Evolutionary conservation across 371 early-diverging fungal genomes (phyloP).

Genomic region (Quaeritorhiza haematococci): DNA sequence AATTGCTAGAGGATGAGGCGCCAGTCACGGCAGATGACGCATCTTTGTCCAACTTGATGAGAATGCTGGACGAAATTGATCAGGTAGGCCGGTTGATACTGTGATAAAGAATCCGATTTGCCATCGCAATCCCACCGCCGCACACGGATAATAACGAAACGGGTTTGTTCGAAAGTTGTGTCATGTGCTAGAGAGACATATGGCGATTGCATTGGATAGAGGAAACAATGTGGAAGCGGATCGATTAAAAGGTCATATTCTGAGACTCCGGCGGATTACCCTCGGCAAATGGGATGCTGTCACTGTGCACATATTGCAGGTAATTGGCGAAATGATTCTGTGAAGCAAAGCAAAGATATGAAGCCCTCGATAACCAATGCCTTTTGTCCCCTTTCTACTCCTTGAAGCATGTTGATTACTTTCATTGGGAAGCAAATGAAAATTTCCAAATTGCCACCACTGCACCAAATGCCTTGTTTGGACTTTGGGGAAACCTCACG

Average conservation of each 20-base stretch:
- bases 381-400: too few species aligned
- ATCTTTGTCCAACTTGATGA: slow-evolving; percentile 20
- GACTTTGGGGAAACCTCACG: slow-evolving; percentile 48
- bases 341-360: neutral
- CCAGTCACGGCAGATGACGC: slow-evolving; percentile 26
- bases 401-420: slow-evolving; percentile 44
- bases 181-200: neutral
- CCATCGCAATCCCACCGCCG: slow-evolving; percentile 15
- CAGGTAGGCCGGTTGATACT: neutral
- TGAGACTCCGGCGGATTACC: neutral
- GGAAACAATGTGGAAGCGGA: neutral
- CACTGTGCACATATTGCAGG: slow-evolving; percentile 14
- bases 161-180: neutral
- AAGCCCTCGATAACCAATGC: neutral
- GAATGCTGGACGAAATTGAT: slow-evolving; percentile 28
- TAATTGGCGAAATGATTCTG: neutral
- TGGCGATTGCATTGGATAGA: too few species aligned
- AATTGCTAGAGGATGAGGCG: slow-evolving; percentile 27
- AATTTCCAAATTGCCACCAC: slow-evolving; percentile 34
- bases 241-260: neutral
- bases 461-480: slow-evolving; percentile 17
- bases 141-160: too few species aligned
- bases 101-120: neutral
- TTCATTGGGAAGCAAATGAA: slow-evolving; percentile 39
- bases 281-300: neutral